Conservation (phyloP, 805 yeast genomes). For the Naumovozyma dairenensis region DNA sequence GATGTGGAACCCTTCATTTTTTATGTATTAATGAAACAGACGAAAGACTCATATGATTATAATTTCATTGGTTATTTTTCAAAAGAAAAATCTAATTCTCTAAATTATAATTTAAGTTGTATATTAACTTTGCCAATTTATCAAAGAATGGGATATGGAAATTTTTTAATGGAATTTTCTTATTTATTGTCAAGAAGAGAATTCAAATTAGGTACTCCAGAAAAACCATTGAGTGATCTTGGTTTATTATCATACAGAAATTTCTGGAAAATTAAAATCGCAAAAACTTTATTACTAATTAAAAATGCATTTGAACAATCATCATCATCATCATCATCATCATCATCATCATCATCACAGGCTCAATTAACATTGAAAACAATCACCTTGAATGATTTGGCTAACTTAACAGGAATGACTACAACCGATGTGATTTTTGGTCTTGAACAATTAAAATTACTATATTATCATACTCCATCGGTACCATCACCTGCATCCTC, state of each 20-base stretch:
- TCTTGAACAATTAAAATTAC: constrained; percentile 61
- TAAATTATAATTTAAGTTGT: constrained; percentile 81
- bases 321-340: too few relatives aligned
- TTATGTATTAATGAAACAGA: constrained; percentile 63
- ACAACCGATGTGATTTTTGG: constrained; percentile 82
- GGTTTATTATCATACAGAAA: constrained; percentile 79
- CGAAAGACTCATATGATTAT: constrained; percentile 32
- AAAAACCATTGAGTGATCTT: constrained; percentile 81
- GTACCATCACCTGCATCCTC: constrained; percentile 42
- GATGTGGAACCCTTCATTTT: constrained; percentile 95
- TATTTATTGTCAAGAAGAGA: constrained; percentile 70
- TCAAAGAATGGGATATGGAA: constrained; percentile 86
- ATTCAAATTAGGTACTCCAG: constrained; percentile 80
- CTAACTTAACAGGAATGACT: constrained; percentile 74
- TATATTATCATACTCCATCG: constrained; percentile 27
- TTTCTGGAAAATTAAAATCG: constrained; percentile 69
- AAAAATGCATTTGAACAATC: constrained; percentile 1
- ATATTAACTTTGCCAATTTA: constrained; percentile 80
- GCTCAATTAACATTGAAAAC: constrained; percentile 5
- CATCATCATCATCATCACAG: too few relatives aligned
- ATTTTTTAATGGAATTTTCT: constrained; percentile 78
- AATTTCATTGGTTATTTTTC: constrained; percentile 90
- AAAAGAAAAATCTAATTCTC: constrained; percentile 65
- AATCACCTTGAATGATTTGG: constrained; percentile 51
- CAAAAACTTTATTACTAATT: constrained; percentile 29